Conservation (phyloP, 2,329 filamentous ascomycete species). For the Phyllosticta paracitricarpa region DNA sequence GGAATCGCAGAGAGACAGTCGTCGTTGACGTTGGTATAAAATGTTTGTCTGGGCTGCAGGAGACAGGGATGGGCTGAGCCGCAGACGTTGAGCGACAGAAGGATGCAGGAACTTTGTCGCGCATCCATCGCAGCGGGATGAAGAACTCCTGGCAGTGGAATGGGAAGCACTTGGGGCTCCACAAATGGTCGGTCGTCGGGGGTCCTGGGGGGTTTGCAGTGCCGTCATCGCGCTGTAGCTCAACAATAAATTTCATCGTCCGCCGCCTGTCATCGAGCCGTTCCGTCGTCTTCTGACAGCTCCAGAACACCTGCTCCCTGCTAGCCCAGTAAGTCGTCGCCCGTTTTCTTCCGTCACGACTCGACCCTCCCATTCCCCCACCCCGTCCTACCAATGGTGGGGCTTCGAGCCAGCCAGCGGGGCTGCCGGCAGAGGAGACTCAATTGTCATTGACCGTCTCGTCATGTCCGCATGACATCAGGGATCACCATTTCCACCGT, state of each 20-base stretch:
- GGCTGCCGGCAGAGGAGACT: background rate
- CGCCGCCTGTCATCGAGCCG: background rate
- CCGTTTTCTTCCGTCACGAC: background rate
- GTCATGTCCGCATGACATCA: background rate
- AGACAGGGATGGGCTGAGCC: background rate
- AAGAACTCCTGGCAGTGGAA: background rate
- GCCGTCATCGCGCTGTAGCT: background rate
- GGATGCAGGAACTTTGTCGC: background rate
- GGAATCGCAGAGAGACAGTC: too few relatives aligned
- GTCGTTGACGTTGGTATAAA: background rate
- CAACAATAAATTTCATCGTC: conserved; percentile 7
- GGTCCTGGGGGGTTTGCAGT: background rate
- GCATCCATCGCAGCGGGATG: background rate
- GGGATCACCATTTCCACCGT: background rate
- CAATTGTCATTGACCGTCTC: background rate
- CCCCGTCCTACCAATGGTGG: background rate
- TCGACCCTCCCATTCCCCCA: background rate
- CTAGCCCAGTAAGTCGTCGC: background rate
- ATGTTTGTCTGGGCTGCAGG: background rate
- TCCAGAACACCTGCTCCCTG: background rate
- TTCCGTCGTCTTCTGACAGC: background rate
- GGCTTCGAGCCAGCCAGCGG: background rate
- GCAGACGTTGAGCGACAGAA: background rate
- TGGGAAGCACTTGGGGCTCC: background rate
- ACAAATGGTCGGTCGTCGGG: background rate